Evolutionary conservation across 345 rosid species (phyloP), one percentile per base, ranked within the genome.

Genomic region (Gossypium sturtianum): DNA sequence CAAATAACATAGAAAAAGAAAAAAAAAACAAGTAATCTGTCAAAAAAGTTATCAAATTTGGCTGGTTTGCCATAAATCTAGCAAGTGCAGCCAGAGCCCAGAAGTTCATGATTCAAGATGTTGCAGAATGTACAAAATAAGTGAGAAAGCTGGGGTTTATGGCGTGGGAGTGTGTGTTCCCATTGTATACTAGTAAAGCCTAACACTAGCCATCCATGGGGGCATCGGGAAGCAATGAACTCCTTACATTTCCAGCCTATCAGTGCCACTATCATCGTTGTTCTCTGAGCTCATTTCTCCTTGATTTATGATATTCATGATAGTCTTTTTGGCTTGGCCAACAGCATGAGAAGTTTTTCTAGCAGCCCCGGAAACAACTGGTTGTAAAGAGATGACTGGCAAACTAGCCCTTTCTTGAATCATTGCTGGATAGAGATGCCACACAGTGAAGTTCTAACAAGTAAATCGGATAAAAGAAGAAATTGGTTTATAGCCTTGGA

Each of bases 361-460:
- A 0, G 95, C 97, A 29, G 93, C 98, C 48, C 97, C 91, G 1
- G 83, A 83, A 72, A 96, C 92, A 15, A 87, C 92, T 10, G 98
- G 97, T 62, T 88, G 89, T 80, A 89, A 78, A 8, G 97, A 91
- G 85, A 90, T 90, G 52, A 78, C 79, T 12, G 98, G 97, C 80
- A 93, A 84, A 76, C 77, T 90, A 48, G 99, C 98, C 76, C 97
- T 83, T 84, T 95, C 98, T 82, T 95, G 86, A 83, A 90, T 93
- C 83, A 93, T 89, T 16, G 97, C 99, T 95, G 85, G 74, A 84
- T 4, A 74, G 16, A 79, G 12, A 75, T 5, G 43, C 25, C 25
- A 62, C 13, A 34, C 29, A 75, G 60, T 72, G 27, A 81, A 63
- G 67, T 49, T 66, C 49, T 51, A 19, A 54, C 19, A 75, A 75